A percentile compares a stretch with the other conserved stretches of the same genome.
Conservation (phyloP, 2,329 filamentous ascomycete species). For the Orbilia blumenaviensis region DNA sequence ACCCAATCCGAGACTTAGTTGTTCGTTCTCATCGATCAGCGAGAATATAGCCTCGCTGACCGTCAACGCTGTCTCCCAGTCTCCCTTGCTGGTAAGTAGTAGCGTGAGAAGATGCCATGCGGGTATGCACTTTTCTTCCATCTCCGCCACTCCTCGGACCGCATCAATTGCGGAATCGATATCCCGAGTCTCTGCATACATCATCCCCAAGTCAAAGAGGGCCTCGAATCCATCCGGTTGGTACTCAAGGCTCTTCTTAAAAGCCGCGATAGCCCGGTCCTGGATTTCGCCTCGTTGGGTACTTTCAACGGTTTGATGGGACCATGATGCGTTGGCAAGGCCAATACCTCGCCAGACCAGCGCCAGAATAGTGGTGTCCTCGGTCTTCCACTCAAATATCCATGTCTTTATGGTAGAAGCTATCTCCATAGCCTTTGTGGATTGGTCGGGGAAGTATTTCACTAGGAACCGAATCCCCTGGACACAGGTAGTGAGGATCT, state of each 20-base stretch:
- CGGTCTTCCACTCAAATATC: conserved; percentile 69
- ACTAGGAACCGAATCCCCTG: conserved; percentile 83
- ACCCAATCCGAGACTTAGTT: conserved; percentile 39
- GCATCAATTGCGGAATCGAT: conserved; percentile 78
- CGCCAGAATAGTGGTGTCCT: conserved; percentile 70
- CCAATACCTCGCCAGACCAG: conserved; percentile 85
- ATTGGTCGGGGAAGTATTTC: conserved; percentile 80
- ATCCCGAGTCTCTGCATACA: conserved; percentile 88
- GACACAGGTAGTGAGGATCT: conserved; percentile 78
- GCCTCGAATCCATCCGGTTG: conserved; percentile 77
- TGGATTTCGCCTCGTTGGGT: conserved; percentile 77
- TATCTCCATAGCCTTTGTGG: conserved; percentile 79
- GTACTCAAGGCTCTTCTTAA: conserved; percentile 76
- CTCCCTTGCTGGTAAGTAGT: conserved; percentile 83
- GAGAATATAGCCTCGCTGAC: conserved; percentile 92
- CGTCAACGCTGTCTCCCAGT: conserved; percentile 79
- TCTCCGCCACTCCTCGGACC: conserved; percentile 58
- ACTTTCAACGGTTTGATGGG: conserved; percentile 79
- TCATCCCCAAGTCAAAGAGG: conserved; percentile 80
- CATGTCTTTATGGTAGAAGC: conserved; percentile 77
- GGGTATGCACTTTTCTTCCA: conserved; percentile 67
- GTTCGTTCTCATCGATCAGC: conserved; percentile 60
- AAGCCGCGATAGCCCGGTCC: conserved; percentile 76
- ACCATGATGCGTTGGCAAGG: conserved; percentile 86
- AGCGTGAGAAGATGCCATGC: conserved; percentile 92